These are phyloP conservation scores for Pseudogymnoascus sp. DNA, from an alignment of 2,329 filamentous ascomycete genomes.

Conservation along the genomic window DNA sequence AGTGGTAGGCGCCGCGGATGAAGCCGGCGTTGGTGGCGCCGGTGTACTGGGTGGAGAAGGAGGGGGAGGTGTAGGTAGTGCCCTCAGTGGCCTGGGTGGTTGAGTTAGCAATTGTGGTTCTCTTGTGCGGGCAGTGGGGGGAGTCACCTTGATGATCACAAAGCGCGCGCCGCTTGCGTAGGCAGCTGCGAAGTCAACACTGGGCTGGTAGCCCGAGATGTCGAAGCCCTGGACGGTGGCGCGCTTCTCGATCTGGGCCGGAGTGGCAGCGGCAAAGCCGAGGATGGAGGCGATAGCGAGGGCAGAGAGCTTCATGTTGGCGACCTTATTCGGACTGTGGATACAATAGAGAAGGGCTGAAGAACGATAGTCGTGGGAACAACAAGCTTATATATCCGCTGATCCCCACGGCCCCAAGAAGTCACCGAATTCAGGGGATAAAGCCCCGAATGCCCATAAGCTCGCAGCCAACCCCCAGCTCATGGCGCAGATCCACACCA, in stretches of 20 bases:
- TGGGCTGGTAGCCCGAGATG: constrained; percentile 34
- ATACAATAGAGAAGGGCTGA: background rate
- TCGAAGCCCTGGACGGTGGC: constrained; percentile 34
- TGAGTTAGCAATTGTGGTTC: background rate
- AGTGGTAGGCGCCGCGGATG: constrained; percentile 49
- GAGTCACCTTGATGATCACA: constrained; percentile 37
- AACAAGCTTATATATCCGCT: background rate
- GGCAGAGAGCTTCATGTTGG: background rate
- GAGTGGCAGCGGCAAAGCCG: background rate
- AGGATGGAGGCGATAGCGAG: background rate
- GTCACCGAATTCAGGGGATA: background rate
- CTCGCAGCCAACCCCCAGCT: background rate
- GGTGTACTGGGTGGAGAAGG: constrained; percentile 41
- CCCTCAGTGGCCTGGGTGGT: constrained; percentile 41
- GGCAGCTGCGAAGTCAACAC: constrained; percentile 31
- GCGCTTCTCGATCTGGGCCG: background rate
- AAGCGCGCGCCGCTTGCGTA: constrained; percentile 34
- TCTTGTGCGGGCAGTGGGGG: background rate
- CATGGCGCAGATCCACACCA: background rate
- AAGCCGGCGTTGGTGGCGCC: constrained; percentile 42
- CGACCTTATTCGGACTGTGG: background rate
- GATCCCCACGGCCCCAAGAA: background rate
- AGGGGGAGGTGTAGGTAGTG: constrained; percentile 36
- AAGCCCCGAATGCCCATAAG: background rate
- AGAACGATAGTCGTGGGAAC: background rate